Percentiles rank a stretch among this genome's conserved stretches.
These are phyloP conservation scores for Westerdykella ornata DNA, from an alignment of 2,329 filamentous ascomycete genomes.

Conservation along the genomic window DNA sequence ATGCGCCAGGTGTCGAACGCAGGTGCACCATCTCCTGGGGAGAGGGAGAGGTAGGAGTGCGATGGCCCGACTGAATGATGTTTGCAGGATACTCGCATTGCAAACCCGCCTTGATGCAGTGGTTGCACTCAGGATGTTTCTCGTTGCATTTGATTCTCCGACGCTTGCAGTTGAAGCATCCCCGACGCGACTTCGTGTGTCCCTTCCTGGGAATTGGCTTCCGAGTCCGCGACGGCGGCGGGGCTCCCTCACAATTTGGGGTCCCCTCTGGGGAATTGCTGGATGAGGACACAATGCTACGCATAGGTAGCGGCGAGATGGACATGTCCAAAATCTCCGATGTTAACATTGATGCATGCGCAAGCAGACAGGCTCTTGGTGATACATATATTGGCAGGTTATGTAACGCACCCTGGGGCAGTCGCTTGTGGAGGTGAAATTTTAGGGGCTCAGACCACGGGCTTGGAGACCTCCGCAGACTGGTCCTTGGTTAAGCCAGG, in stretches of 20 bases:
- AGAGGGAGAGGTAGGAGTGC: slow-evolving; percentile 14
- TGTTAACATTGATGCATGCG: neutral
- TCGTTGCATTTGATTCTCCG: slow-evolving; percentile 65
- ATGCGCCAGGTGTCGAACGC: slow-evolving; percentile 28
- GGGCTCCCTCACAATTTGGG: slow-evolving; percentile 14
- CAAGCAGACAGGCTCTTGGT: slow-evolving; percentile 13
- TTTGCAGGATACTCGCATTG: slow-evolving; percentile 56
- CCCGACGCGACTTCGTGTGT: slow-evolving; percentile 59
- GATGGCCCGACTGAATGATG: slow-evolving; percentile 28
- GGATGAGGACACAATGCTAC: slow-evolving; percentile 22
- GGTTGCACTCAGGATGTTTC: slow-evolving; percentile 55
- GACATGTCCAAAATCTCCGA: slow-evolving; percentile 10
- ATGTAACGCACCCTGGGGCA: slow-evolving; percentile 11
- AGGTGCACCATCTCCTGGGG: slow-evolving; percentile 25
- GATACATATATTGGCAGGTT: slow-evolving; percentile 23
- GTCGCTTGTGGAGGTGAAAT: slow-evolving; percentile 14
- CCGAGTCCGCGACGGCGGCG: slow-evolving; percentile 21
- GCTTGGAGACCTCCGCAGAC: slow-evolving; percentile 19
- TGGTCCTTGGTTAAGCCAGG: slow-evolving; percentile 17
- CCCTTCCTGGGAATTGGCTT: slow-evolving; percentile 46
- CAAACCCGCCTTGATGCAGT: slow-evolving; percentile 57
- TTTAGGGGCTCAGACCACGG: slow-evolving; percentile 28
- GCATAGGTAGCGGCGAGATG: slow-evolving; percentile 18
- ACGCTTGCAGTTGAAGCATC: slow-evolving; percentile 62
- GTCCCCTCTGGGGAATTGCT: slow-evolving; percentile 26